Conservation (phyloP, 148 eudicot genomes). For the Rhododendron molle region DNA sequence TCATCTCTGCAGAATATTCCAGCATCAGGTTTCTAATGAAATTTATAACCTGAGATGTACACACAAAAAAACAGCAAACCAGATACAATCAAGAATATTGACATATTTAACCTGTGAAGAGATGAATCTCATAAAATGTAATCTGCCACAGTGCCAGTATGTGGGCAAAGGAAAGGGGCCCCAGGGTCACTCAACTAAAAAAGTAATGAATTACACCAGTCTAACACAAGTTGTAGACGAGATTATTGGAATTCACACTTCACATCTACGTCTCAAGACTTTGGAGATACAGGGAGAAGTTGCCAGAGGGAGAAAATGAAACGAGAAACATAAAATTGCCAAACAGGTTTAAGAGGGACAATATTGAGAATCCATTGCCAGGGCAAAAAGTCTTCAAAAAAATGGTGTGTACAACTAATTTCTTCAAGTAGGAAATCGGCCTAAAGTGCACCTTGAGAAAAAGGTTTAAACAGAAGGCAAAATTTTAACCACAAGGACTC, state of each 20-base stretch:
- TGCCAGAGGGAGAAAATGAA: not conserved
- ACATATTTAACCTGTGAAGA: not conserved
- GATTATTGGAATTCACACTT: not conserved
- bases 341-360: not conserved
- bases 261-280: not conserved
- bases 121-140: not conserved
- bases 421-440: not conserved
- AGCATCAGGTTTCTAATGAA: constrained; percentile 6
- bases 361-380: not conserved
- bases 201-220: not conserved
- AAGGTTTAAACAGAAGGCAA: not conserved
- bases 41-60: not conserved
- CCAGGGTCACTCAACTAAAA: not conserved
- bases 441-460: not conserved
- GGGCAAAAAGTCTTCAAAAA: not conserved
- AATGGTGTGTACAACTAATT: not conserved
- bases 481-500: not conserved
- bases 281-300: not conserved
- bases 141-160: not conserved
- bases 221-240: not conserved
- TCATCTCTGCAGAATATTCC: constrained; percentile 25
- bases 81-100: not conserved
- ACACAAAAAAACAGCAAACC: not conserved
- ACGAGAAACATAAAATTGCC: not conserved
- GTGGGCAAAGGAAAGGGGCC: constrained; percentile 1